These are phyloP conservation scores for Polyplosphaeria fusca DNA, from an alignment of 495 filamentous ascomycete species.

Conservation along the genomic window DNA sequence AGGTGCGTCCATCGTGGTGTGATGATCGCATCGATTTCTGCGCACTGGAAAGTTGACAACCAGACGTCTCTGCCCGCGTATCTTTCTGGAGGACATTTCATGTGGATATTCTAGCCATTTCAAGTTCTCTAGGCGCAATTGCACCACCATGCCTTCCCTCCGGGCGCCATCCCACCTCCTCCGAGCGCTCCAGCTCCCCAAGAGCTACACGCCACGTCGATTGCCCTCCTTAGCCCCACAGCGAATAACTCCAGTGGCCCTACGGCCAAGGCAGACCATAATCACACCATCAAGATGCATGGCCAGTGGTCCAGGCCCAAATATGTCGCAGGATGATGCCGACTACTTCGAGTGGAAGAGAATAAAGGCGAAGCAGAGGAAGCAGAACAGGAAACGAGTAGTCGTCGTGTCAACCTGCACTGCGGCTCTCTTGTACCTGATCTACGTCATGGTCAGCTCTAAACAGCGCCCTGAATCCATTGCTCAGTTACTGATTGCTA, in stretches of 20 bases:
- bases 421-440: constrained; percentile 55
- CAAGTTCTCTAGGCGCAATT: constrained; percentile 12
- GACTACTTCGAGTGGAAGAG: no score
- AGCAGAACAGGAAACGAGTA: constrained; percentile 46
- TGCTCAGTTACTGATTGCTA: no score
- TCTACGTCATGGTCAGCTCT: constrained; percentile 5
- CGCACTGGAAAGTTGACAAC: neutral
- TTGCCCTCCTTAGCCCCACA: no score
- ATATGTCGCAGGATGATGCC: no score
- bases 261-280: no score
- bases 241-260: neutral
- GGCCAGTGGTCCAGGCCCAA: constrained; percentile 23
- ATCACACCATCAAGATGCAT: no score
- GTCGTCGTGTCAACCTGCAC: constrained; percentile 61
- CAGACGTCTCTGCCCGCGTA: neutral
- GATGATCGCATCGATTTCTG: constrained; percentile 6
- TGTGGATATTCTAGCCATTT: neutral
- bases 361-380: constrained; percentile 30
- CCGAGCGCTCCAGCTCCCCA: constrained; percentile 5
- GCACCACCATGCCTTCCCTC: constrained; percentile 16
- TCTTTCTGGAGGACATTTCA: no score
- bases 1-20: constrained; percentile 23
- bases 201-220: constrained; percentile 2
- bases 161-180: constrained; percentile 5
- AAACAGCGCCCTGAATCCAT: no score